Conservation (phyloP, 495 filamentous ascomycete species). For the Neurospora terricola region DNA sequence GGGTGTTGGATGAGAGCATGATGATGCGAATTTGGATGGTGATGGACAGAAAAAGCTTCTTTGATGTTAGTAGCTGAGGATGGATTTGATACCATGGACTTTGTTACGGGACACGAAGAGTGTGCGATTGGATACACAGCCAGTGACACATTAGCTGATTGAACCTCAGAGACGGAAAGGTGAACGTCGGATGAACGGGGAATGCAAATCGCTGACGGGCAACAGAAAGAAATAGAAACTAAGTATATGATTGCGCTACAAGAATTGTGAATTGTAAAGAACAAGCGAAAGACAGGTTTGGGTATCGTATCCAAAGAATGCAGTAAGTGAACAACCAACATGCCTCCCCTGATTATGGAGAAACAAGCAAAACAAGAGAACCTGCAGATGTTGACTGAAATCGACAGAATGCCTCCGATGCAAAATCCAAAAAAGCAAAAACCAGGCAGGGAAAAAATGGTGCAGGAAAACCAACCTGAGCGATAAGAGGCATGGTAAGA, state of each 20-base stretch:
- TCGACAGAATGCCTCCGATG: background rate
- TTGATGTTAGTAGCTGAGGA: background rate
- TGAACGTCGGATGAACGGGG: background rate
- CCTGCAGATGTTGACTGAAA: background rate
- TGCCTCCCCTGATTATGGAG: background rate
- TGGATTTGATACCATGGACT: background rate
- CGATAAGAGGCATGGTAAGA: background rate
- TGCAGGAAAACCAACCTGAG: background rate
- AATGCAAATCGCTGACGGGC: background rate
- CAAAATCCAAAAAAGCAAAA: background rate
- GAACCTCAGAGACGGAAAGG: background rate
- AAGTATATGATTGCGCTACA: background rate
- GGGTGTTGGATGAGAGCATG: background rate
- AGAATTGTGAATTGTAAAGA: no score
- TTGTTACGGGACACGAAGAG: background rate
- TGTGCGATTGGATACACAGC: background rate
- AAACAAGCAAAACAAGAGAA: background rate
- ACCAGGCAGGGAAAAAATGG: background rate
- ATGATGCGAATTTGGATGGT: background rate
- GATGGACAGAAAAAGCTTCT: background rate
- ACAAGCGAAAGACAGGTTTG: background rate
- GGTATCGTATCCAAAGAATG: background rate
- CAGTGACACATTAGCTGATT: background rate
- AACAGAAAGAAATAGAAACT: background rate
- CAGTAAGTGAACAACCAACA: background rate